These are phyloP conservation scores for Solanum etuberosum DNA, from an alignment of 257 asterid species.

Conservation along the genomic window DNA sequence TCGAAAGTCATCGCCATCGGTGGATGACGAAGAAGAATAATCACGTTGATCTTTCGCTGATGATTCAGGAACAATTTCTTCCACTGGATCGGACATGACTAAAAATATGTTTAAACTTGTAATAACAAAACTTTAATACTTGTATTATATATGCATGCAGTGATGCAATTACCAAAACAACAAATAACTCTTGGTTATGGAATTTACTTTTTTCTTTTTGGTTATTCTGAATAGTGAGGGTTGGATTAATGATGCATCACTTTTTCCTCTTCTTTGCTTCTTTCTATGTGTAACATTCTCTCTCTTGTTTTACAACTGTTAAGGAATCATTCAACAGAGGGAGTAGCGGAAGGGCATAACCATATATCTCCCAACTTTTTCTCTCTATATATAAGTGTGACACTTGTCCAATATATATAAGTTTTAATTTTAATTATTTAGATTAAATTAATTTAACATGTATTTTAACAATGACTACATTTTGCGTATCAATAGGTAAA, in stretches of 20 bases:
- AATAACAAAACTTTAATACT: background rate
- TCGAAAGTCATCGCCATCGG: background rate
- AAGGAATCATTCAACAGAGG: background rate
- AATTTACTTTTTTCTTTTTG: background rate
- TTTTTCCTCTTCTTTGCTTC: background rate
- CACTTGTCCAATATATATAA: background rate
- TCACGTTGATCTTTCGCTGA: conserved; percentile 1
- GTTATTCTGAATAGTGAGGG: background rate
- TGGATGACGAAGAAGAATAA: conserved; percentile 7
- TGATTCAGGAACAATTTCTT: conserved; percentile 9
- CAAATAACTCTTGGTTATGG: background rate
- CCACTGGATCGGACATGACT: conserved; percentile 17
- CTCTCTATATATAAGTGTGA: background rate
- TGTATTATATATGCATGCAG: background rate
- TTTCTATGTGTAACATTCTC: background rate
- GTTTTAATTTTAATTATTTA: background rate
- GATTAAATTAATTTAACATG: background rate
- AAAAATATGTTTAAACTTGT: background rate
- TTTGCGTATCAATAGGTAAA: background rate
- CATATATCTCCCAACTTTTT: background rate
- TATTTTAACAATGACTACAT: background rate
- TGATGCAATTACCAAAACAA: background rate
- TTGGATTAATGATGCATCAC: background rate
- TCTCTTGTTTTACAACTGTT: background rate
- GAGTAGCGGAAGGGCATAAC: background rate